Evolutionary conservation across 176 grass and related monocot species (phyloP).

Genomic region (Triticum monococcum): DNA sequence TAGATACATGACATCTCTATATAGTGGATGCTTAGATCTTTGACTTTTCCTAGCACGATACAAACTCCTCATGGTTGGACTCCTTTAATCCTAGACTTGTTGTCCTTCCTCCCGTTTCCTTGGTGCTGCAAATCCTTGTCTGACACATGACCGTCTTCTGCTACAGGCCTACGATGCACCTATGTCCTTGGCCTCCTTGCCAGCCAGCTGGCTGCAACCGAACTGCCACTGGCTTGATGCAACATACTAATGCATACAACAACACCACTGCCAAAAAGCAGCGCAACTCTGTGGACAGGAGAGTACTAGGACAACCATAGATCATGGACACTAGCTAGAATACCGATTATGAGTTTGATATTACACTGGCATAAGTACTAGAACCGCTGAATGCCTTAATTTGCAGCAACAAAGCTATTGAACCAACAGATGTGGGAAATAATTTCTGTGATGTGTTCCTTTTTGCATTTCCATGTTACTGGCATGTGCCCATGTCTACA

Average conservation of each 20-base stretch:
- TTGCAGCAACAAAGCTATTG: not conserved
- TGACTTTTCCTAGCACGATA: not conserved
- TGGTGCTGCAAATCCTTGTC: too few species aligned
- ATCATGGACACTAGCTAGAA: not conserved
- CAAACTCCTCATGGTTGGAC: not conserved
- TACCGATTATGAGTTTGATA: too few species aligned
- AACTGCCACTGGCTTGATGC: too few species aligned
- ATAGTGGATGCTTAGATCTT: not conserved
- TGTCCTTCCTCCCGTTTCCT: too few species aligned
- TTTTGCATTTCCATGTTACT: not conserved
- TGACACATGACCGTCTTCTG: too few species aligned
- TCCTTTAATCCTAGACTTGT: not conserved
- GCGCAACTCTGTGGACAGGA: not conserved
- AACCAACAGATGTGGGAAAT: not conserved
- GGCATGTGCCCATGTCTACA: not conserved
- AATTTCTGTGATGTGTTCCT: not conserved
- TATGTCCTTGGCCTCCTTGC: too few species aligned
- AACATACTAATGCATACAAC: not conserved
- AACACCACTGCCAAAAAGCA: not conserved
- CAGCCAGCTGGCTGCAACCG: too few species aligned
- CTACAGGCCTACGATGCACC: too few species aligned
- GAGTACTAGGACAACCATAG: not conserved
- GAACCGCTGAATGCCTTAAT: not conserved
- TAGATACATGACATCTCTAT: not conserved
- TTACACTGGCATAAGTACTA: not conserved